phyloP scores from a whole-genome alignment of 345 rosid genomes.

The Triadica sebifera region DNA sequence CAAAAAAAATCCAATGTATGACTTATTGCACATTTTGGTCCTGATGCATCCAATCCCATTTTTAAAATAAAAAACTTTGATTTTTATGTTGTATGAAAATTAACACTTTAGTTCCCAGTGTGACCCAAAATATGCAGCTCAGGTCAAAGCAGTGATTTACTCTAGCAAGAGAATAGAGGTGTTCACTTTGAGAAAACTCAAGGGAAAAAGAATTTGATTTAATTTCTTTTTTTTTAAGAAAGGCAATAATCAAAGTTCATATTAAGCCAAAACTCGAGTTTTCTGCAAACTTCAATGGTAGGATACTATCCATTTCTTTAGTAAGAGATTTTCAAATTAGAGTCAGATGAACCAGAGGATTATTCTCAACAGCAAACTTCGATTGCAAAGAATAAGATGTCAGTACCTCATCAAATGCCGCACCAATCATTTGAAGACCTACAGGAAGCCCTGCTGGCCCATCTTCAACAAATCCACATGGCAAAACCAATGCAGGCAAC shows the following conservation, averaged over 20 bases:
- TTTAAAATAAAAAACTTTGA: background rate
- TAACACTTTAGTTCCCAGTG: no score
- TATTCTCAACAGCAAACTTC: background rate
- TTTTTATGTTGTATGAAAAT: no score
- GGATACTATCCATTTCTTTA: background rate
- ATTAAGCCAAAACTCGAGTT: no score
- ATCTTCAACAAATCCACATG: conserved; percentile 83
- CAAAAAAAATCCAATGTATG: no score
- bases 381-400: background rate
- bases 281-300: background rate
- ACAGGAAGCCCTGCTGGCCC: conserved; percentile 74
- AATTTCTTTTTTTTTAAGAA: no score
- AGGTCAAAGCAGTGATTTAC: no score
- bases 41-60: background rate
- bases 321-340: background rate
- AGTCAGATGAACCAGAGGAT: background rate
- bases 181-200: no score
- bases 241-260: no score
- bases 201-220: no score
- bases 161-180: no score
- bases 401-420: conserved; percentile 82
- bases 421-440: conserved; percentile 93
- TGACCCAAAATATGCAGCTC: no score
- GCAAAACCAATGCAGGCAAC: conserved; percentile 85
- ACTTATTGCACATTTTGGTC: no score